Base-by-base conservation (phyloP, 2,329 filamentous ascomycete species). In the Cercospora zeina region DNA sequence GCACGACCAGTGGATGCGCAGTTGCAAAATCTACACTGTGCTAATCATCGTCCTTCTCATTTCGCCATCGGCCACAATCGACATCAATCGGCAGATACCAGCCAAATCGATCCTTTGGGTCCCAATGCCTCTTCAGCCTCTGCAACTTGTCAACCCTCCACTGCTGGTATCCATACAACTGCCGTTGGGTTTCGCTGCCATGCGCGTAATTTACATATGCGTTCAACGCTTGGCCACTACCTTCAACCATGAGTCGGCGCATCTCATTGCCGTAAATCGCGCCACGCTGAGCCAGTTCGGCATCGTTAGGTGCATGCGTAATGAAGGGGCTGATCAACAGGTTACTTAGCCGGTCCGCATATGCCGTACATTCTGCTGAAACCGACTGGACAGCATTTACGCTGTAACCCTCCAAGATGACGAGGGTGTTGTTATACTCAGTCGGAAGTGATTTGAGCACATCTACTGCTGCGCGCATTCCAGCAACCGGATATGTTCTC, bases 81-180 rank as follows among this genome's bases (percentile, higher is more conserved):
- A 34, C 11, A 31, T 34, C 47, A 58, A 64, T 33, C 33, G 58
- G 58, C 24, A 54, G 49, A 33, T 60, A 54, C 34, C 51, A 53
- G 53, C 49, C 19, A 55, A 60, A 60, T 13, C 27, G 24, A 30
- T 58, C 45, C 3, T 75, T 58, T 1, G 79, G 81, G 61, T 85
- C 82, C 62, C 82, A 83, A 65, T 78, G 77, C 30, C 70, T 64
- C 77, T 85, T 85, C 69, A 84, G 65, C 8, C 64, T 66, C 63
- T 69, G 72, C 67, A 85, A 72, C 56, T 75, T 78, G 57, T 78
- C 69, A 66, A 80, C 72, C 13, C 83, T 76, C 80, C 82, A 83
- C 42, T 67, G 57, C 55, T 83, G 83, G 56, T 73, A 73, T 7
- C 83, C 82, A 67, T 85, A 85, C 73, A 77, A 74, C 72, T 85